These are phyloP conservation scores for Phytopythium kandeliae DNA, from an alignment of 352 stramenopile genomes.

Conservation along the genomic window DNA sequence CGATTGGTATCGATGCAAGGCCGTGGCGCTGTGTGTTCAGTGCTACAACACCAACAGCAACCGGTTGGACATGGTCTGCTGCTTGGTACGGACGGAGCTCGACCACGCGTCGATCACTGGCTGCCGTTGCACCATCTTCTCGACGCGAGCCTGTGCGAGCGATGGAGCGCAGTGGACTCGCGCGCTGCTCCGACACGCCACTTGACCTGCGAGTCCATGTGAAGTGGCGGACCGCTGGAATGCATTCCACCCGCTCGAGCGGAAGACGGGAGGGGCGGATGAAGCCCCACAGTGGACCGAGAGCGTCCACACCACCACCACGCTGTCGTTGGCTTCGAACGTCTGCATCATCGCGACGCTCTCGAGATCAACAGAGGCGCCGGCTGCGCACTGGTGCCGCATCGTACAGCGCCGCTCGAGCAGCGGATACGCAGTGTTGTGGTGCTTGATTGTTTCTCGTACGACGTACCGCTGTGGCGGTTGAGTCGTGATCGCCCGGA, in stretches of 20 bases:
- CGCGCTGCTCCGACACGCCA: background rate
- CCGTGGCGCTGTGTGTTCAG: background rate
- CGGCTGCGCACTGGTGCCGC: background rate
- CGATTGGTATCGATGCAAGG: no score
- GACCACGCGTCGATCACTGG: background rate
- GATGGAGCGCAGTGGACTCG: background rate
- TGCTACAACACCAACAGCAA: background rate
- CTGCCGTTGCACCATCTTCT: background rate
- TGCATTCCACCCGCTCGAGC: slow-evolving; percentile 2
- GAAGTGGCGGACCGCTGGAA: background rate
- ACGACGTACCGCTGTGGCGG: background rate
- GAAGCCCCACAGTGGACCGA: background rate
- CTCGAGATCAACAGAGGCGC: background rate
- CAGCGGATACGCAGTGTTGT: background rate
- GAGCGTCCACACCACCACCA: slow-evolving; percentile 4
- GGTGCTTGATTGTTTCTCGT: background rate
- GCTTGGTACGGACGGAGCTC: background rate
- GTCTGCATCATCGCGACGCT: background rate
- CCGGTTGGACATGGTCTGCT: slow-evolving; percentile 1
- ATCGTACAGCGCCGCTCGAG: background rate
- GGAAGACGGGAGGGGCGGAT: background rate
- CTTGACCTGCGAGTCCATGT: background rate
- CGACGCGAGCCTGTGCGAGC: background rate
- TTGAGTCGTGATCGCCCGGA: background rate
- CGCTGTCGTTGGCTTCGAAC: background rate